Evolutionary conservation across 352 stramenopile species (phyloP).

Genomic region (Phytophthora sp.): DNA sequence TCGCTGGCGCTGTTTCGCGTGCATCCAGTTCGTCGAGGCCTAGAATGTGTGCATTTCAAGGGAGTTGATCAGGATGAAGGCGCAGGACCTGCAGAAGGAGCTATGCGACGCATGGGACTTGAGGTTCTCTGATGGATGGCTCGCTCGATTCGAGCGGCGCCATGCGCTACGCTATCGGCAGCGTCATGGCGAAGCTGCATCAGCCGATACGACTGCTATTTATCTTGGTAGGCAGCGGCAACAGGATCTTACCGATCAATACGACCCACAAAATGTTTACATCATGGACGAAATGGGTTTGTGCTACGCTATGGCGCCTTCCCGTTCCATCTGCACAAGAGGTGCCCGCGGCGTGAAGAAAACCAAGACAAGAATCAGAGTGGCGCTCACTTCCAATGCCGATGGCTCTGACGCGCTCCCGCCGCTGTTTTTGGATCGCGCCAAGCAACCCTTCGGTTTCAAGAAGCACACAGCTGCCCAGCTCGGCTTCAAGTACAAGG

Average conservation of each 20-base stretch:
- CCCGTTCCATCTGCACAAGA: not conserved
- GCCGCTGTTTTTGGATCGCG: not conserved
- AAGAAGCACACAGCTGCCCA: not conserved
- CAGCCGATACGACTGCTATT: not conserved
- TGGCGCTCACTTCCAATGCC: not conserved
- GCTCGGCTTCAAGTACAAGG: not conserved
- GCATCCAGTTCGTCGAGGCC: too few species aligned
- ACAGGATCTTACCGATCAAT: not conserved
- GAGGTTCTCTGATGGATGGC: too few species aligned
- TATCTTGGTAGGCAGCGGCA: not conserved
- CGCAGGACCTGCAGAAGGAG: not conserved
- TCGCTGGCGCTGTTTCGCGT: too few species aligned
- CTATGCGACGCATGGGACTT: too few species aligned
- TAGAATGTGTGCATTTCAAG: not conserved
- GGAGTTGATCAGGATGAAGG: not conserved
- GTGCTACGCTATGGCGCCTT: not conserved
- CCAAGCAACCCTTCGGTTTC: not conserved
- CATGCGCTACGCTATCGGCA: too few species aligned
- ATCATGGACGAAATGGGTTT: too few species aligned
- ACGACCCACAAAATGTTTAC: not conserved
- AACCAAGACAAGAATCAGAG: not conserved
- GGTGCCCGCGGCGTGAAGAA: not conserved
- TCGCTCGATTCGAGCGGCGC: too few species aligned
- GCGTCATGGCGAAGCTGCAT: too few species aligned
- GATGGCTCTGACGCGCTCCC: too few species aligned